Conservation (phyloP, 2,329 filamentous ascomycete genomes). For the Cercospora beticola region DNA sequence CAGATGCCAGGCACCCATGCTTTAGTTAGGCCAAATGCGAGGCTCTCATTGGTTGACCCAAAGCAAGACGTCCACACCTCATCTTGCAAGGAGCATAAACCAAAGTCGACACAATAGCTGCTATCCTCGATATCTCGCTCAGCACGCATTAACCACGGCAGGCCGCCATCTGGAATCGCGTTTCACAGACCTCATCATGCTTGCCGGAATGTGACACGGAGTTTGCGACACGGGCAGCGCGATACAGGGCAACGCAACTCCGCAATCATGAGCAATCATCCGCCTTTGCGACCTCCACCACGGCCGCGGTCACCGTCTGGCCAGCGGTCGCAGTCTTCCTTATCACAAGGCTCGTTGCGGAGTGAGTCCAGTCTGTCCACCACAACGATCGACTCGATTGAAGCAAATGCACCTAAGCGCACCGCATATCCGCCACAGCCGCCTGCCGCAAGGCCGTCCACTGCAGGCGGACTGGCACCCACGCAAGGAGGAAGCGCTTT, state of each 20-base stretch:
- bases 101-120: background rate
- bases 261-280: constrained; percentile 32
- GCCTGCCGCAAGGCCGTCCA: constrained; percentile 33
- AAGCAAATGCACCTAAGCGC: constrained; percentile 35
- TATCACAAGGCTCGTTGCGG: constrained; percentile 35
- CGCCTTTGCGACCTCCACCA: constrained; percentile 35
- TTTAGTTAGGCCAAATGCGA: background rate
- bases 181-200: background rate
- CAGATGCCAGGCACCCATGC: background rate
- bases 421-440: constrained; percentile 41
- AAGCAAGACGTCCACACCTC: background rate
- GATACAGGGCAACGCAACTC: background rate
- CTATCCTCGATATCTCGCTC: background rate
- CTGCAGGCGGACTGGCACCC: constrained; percentile 35
- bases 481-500: constrained; percentile 35
- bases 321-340: constrained; percentile 36
- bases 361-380: constrained; percentile 39
- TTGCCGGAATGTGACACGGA: constrained; percentile 1
- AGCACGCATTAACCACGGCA: background rate
- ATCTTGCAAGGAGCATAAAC: background rate
- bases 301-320: constrained; percentile 35
- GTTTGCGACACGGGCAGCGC: background rate
- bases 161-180: background rate
- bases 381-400: constrained; percentile 43
- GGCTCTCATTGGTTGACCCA: background rate